Evolutionary conservation across 352 stramenopile genomes (phyloP).

Genomic region (Thraustotheca clavata): DNA sequence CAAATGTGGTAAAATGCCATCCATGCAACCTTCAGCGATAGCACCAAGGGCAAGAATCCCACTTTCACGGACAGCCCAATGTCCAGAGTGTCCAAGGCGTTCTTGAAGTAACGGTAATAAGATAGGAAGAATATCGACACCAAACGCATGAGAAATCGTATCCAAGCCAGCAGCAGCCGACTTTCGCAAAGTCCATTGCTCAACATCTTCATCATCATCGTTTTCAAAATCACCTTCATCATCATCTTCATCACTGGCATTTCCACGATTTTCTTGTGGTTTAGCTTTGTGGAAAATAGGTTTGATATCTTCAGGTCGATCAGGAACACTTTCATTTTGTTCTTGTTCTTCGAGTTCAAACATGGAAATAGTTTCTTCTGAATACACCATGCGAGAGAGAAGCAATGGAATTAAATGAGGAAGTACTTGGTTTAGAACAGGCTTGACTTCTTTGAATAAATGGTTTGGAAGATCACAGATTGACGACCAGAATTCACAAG

Average conservation of each 20-base stretch:
- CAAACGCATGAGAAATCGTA: constrained; percentile 88
- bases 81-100: constrained; percentile 81
- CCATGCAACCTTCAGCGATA: constrained; percentile 91
- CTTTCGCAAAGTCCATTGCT: constrained; percentile 94
- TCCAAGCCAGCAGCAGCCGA: constrained; percentile 93
- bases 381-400: constrained; percentile 94
- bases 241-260: constrained; percentile 50
- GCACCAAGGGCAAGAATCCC: constrained; percentile 93
- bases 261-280: constrained; percentile 25
- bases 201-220: constrained; percentile 86
- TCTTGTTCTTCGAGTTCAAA: constrained; percentile 88
- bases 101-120: constrained; percentile 89
- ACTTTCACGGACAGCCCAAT: constrained; percentile 92
- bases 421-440: constrained; percentile 75
- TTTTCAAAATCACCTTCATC: constrained; percentile 87
- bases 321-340: constrained; percentile 79
- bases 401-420: constrained; percentile 88
- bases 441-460: constrained; percentile 88
- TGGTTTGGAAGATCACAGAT: constrained; percentile 80
- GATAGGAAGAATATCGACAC: constrained; percentile 88
- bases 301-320: constrained; percentile 88
- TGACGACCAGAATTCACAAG: constrained; percentile 87
- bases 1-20: constrained; percentile 88
- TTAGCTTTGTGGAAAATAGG: constrained; percentile 64
- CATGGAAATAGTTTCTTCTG: constrained; percentile 83